phyloP scores from a whole-genome alignment of 768 basidiomycete genomes.

The Grammothele lineata region DNA sequence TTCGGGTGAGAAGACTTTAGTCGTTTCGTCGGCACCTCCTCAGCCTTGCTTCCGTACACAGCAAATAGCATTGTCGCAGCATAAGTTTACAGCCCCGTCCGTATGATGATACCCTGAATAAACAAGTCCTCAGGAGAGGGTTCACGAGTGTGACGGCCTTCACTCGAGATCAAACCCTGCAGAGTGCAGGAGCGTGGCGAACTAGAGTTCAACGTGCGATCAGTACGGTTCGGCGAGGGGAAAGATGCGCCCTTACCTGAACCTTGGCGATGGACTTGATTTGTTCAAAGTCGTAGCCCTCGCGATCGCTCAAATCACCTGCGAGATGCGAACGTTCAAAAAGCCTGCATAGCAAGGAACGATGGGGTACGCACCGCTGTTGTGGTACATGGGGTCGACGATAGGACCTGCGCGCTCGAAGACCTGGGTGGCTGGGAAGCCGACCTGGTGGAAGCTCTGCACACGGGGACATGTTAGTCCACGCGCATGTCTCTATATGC shows the following conservation, averaged over 20 bases:
- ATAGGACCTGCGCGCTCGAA: slow-evolving; percentile 87
- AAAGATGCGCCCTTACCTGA: slow-evolving; percentile 52
- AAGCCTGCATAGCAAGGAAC: neutral
- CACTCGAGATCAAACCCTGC: slow-evolving; percentile 62
- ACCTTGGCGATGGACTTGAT: slow-evolving; percentile 83
- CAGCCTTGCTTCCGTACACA: too few relatives aligned
- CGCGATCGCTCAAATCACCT: slow-evolving; percentile 77
- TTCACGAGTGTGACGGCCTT: too few relatives aligned
- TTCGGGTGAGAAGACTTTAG: too few relatives aligned
- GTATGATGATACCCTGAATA: too few relatives aligned
- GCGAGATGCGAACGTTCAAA: neutral
- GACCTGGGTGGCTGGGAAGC: slow-evolving; percentile 82
- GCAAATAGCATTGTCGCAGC: too few relatives aligned
- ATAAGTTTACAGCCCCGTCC: too few relatives aligned
- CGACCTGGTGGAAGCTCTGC: slow-evolving; percentile 76
- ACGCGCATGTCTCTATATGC: too few relatives aligned
- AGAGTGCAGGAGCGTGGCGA: slow-evolving; percentile 65
- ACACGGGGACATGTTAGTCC: too few relatives aligned
- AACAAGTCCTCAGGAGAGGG: too few relatives aligned
- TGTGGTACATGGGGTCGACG: slow-evolving; percentile 87
- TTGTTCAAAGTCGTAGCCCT: slow-evolving; percentile 82
- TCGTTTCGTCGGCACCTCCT: too few relatives aligned
- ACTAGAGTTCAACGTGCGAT: slow-evolving; percentile 31
- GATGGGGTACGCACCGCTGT: slow-evolving; percentile 54
- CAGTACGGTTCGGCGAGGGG: neutral